Base-by-base conservation (phyloP, 2,329 filamentous ascomycete species). In the Cladophialophora immunda region DNA sequence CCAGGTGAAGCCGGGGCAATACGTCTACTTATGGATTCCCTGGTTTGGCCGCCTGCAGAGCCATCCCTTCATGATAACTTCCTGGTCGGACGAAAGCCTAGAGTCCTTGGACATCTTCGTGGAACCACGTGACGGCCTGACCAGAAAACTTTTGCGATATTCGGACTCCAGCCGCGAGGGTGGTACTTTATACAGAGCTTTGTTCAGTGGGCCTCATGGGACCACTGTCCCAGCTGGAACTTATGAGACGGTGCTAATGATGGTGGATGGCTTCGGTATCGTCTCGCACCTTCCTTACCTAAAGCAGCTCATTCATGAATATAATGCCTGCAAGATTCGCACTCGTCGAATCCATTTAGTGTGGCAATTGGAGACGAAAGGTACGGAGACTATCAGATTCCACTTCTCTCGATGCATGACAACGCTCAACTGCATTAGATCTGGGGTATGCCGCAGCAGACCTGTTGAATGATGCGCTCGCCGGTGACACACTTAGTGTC, bases 241-340 rank as follows among this genome's bases (percentile, higher is more conserved):
- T 9, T 80, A 76, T 68, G 70, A 78, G 65, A 78, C 62, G 15
- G 68, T 78, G 36, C 56, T 81, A 3, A 70, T 78, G 58, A 63
- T 81, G 11, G 73, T 76, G 11, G 78, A 69, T 59, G 73, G 73
- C 30, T 75, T 75, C 60, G 72, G 78, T 7, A 75, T 81, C 34
- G 73, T 72, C 8, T 71, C 66, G 17, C 68, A 74, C 22, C 69
- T 80, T 53, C 74, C 72, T 25, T 78, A 79, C 67, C 67, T 81
- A 3, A 78, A 77, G 64, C 65, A 79, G 69, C 71, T 80, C 15
- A 75, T 81, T 50, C 67, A 78, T 55, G 69, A 74, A 22, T 78
- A 78, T 62, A 77, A 78, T 52, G 75, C 74, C 29, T 73, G 67
- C 53, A 73, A 71, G 30, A 68, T 70, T 53, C 65, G 68, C 30